Evolutionary conservation across 345 rosid species (phyloP), one percentile per base, ranked within the genome.

Genomic region (Gossypium bickii): DNA sequence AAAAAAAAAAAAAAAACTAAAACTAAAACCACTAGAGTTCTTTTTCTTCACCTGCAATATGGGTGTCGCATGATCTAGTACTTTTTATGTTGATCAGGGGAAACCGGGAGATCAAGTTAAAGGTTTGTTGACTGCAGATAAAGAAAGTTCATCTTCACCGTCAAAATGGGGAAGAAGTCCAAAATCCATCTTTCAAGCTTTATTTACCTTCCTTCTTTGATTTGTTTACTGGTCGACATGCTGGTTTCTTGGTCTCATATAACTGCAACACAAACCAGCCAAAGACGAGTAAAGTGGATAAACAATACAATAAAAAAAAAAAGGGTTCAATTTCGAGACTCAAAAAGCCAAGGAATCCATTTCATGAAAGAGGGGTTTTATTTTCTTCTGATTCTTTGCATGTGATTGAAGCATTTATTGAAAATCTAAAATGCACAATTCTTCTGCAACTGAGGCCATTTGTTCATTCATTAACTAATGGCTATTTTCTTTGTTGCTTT

Each of bases 171-270:
- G 20, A 13, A 73, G 60, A 59, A 75, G 78, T 65, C 84, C 84
- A 6, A 90, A 84, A 79, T 92, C 97, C 56, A 83, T 92, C 64
- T 83, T 94, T 67, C 93, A 89, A 83, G 87, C 92, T 51, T 74
- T 94, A 15, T 85, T 90, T 84, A 85, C 98, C 13, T 85, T 92
- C 82, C 94, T 94, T 78, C 88, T 93, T 63, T 93, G 83, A 89
- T 49, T 64, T 59, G 57, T 58, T 20, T 67, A 11, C 52, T 49
- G 43, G 52, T 56, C 25, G n/a, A 27, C 29, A 9, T 53, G 75
- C 72, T 49, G 73, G 67, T 70, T 71, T 70, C 70, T 25, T 22
- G 52, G 53, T 63, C 34, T 66, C 67, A 53, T 49, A 53, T 58
- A 57, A 20, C 62, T 66, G 62, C 62, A 18, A 24, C 76, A 75